Conservation (phyloP, 2,329 filamentous ascomycete species). For the Colletotrichum tofieldiae region DNA sequence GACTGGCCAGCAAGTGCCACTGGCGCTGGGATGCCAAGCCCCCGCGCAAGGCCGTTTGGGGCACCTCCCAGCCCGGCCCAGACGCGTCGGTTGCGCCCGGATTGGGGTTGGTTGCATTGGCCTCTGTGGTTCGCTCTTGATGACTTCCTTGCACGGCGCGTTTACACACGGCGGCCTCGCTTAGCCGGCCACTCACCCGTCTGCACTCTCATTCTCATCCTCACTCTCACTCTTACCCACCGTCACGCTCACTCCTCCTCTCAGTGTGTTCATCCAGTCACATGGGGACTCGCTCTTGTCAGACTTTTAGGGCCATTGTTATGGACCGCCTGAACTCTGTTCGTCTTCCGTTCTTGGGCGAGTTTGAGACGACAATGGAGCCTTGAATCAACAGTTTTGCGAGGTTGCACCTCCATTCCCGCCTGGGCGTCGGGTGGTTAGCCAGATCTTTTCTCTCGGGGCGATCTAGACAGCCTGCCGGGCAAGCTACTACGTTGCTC, state of each 20-base stretch:
- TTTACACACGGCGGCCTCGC: background rate
- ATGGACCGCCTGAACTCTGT: background rate
- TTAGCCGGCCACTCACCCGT: background rate
- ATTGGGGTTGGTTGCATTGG: background rate
- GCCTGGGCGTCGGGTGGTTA: no score
- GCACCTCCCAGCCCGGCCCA: background rate
- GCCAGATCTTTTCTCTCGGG: no score
- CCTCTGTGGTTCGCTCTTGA: background rate
- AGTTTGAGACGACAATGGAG: background rate
- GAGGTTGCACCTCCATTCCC: no score
- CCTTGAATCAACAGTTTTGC: no score
- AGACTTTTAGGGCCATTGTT: background rate
- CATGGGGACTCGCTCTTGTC: background rate
- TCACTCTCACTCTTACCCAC: background rate
- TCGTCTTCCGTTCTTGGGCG: background rate
- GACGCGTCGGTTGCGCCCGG: conserved; percentile 11
- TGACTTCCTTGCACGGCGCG: background rate
- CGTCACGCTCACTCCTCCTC: background rate
- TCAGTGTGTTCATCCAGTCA: background rate
- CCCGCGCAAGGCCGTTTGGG: no score
- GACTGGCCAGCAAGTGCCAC: background rate
- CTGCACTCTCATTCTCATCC: background rate
- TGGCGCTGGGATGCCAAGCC: background rate
- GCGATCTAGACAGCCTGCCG: no score
- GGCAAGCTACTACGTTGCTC: no score